Evolutionary conservation across 202 grass and related monocot species (phyloP).

Genomic region (Saccharum hybrid): DNA sequence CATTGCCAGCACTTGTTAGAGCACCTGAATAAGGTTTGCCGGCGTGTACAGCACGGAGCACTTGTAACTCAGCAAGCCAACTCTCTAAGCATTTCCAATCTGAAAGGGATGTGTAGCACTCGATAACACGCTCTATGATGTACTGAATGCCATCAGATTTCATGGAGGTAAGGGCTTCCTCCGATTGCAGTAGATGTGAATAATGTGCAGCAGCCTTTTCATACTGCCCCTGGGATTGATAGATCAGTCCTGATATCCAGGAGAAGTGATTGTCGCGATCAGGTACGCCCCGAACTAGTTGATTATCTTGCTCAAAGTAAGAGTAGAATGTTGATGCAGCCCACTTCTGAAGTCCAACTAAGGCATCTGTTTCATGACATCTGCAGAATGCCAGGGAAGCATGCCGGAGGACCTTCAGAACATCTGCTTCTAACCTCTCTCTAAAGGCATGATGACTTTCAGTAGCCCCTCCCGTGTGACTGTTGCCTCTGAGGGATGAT

Average conservation of each 20-base stretch:
- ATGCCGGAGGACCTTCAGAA: slow-evolving; percentile 74
- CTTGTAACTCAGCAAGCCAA: slow-evolving; percentile 91
- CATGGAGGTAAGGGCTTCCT: slow-evolving; percentile 74
- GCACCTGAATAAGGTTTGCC: slow-evolving; percentile 97
- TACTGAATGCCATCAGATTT: slow-evolving; percentile 92
- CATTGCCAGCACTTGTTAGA: slow-evolving; percentile 85
- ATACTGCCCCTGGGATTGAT: slow-evolving; percentile 87
- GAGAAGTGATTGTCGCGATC: slow-evolving; percentile 67
- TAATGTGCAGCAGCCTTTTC: slow-evolving; percentile 95
- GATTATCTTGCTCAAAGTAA: slow-evolving; percentile 68
- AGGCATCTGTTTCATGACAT: slow-evolving; percentile 81
- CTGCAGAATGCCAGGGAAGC: slow-evolving; percentile 85
- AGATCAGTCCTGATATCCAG: slow-evolving; percentile 89
- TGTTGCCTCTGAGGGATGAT: slow-evolving; percentile 74
- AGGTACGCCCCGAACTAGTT: slow-evolving; percentile 45
- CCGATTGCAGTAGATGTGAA: slow-evolving; percentile 87
- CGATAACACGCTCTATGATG: slow-evolving; percentile 84
- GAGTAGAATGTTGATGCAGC: slow-evolving; percentile 62
- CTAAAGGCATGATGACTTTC: slow-evolving; percentile 67
- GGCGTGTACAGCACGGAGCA: slow-evolving; percentile 83
- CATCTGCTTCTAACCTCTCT: slow-evolving; percentile 71
- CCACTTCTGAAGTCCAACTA: slow-evolving; percentile 91
- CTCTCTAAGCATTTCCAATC: slow-evolving; percentile 97
- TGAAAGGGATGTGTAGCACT: slow-evolving; percentile 90
- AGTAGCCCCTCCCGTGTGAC: slow-evolving; percentile 50